These are phyloP conservation scores for Trametes elegans DNA, from an alignment of 768 basidiomycete genomes.

Conservation along the genomic window DNA sequence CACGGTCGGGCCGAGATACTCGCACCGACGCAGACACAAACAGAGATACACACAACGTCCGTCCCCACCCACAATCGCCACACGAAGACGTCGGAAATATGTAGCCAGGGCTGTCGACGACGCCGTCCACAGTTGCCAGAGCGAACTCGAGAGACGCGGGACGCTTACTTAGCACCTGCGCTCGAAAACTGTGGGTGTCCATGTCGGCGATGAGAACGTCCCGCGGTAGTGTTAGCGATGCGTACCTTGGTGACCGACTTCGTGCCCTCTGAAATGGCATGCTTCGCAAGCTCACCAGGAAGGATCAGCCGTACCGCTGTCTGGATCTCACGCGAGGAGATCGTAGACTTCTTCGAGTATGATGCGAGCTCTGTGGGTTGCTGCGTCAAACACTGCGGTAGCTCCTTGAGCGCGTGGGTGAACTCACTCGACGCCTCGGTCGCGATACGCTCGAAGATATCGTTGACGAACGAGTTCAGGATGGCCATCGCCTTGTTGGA, in stretches of 20 bases:
- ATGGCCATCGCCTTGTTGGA: slow-evolving; percentile 97
- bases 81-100: neutral
- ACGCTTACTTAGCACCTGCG: slow-evolving; percentile 41
- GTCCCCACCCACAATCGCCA: neutral
- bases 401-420: neutral
- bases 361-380: slow-evolving; percentile 75
- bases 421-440: slow-evolving; percentile 81
- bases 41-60: slow-evolving; percentile 17
- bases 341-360: slow-evolving; percentile 99
- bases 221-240: neutral
- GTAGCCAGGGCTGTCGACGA: neutral
- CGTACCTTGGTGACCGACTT: slow-evolving; percentile 65
- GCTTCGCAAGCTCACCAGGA: slow-evolving; percentile 96
- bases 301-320: slow-evolving; percentile 94
- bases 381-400: neutral
- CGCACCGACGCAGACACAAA: slow-evolving; percentile 7
- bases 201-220: neutral
- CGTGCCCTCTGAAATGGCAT: slow-evolving; percentile 95
- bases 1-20: slow-evolving; percentile 12
- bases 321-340: slow-evolving; percentile 98
- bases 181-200: slow-evolving; percentile 38
- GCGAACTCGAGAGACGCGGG: slow-evolving; percentile 2
- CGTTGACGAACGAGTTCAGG: slow-evolving; percentile 89
- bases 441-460: slow-evolving; percentile 91
- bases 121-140: neutral